Base-by-base conservation (phyloP, 345 rosid genomes). In the Excoecaria agallocha region DNA sequence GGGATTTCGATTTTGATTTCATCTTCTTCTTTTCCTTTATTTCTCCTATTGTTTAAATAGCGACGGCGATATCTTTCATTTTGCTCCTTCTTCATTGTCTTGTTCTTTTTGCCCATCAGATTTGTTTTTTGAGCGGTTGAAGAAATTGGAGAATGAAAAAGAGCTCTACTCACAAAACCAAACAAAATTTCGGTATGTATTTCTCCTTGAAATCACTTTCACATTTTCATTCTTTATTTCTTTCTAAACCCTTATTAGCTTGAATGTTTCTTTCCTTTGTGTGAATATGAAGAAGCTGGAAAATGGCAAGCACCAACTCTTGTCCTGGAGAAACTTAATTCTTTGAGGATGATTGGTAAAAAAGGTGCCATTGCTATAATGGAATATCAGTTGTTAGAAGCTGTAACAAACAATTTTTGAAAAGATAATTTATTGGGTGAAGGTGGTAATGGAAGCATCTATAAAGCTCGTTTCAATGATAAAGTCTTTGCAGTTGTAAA, bases 401-500 rank as follows among this genome's bases (percentile, higher is more conserved):
- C 93, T 77, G 96, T 86, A 55, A 94, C 98, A 16, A 84, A 92
- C 77, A 84, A 86, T 82, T 94, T 94, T 61, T 74, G n/a, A 20
- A 97, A 89, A 65, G 75, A 86, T 75, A 88, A 87, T 81, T 41
- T 90, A 20, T 58, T 89, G 81, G 84, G 89, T 64, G 87, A 87
- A 82, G 89, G 90, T 71, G 89, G 85, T 25, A 79, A 58, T 43
- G 95, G 95, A 52, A 70, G 84, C 51, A 85, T 94, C 69, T 92
- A 92, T 56, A 85, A 77, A 78, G 98, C 98, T 77, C 75, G 74
- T 68, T 82, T 95, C 54, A 82, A 82, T 73, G 95, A 91, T 8
- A 94, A 87, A 39, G 78, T 86, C 20, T 78, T 75, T 66, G 98
- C 88, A 24, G 85, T 91, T 64, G 97, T 95, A 71, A 95, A 91